Conservation (phyloP, 305 asterid genomes). For the Fraxinus albicans region DNA sequence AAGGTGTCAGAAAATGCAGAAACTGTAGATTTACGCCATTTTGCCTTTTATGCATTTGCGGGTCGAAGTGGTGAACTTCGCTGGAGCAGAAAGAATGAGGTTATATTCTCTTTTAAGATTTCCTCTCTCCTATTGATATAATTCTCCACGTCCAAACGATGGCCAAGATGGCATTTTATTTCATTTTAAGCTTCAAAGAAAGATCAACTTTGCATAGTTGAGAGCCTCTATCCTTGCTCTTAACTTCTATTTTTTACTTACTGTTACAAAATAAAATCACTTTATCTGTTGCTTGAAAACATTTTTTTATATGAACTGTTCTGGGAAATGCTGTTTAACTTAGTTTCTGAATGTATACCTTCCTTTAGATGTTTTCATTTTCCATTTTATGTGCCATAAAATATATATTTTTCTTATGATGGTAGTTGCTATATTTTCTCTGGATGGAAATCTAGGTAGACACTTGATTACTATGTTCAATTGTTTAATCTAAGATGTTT, state of each 20-base stretch:
- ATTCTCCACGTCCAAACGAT: slow-evolving; percentile 6
- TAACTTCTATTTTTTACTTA: background rate
- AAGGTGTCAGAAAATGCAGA: slow-evolving; percentile 76
- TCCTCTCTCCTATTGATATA: slow-evolving; percentile 21
- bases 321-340: background rate
- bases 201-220: background rate
- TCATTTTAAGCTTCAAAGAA: background rate
- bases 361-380: background rate
- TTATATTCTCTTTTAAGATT: slow-evolving; percentile 17
- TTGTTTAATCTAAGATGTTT: slow-evolving; percentile 6
- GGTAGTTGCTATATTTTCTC: background rate
- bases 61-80: slow-evolving; percentile 87
- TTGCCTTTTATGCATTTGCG: slow-evolving; percentile 89
- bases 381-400: slow-evolving; percentile 7
- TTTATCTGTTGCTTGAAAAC: background rate
- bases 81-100: slow-evolving; percentile 90
- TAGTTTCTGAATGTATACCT: background rate
- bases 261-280: background rate
- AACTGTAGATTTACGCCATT: slow-evolving; percentile 77
- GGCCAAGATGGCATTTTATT: background rate
- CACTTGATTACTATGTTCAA: background rate
- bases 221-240: background rate
- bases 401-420: background rate
- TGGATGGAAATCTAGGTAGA: slow-evolving; percentile 1
- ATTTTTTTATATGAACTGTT: background rate